Evolutionary conservation across 352 stramenopile species (phyloP), one percentile per base, ranked within the genome.

Genomic region (Pythium dissimile): DNA sequence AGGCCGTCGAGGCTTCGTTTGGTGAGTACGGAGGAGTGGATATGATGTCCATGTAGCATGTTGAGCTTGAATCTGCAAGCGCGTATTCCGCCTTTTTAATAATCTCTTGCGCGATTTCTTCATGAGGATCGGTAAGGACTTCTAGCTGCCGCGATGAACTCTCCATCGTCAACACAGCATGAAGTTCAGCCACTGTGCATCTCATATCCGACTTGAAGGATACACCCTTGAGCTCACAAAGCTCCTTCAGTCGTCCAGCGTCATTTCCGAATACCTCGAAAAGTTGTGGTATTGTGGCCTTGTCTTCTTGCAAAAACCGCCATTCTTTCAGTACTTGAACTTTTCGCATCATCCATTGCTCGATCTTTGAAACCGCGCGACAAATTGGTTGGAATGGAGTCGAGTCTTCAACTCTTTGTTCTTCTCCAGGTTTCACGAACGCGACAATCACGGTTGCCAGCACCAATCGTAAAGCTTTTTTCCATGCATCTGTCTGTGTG

Each of bases 301-400:
- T 44, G 24, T 89, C 78, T 13, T 71, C 66, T 24, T 66, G 51
- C 6, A 88, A 53, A 31, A 75, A 84, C 8, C 69, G 37, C 73
- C 78, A 89, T 56, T 91, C 81, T 28, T 75, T 91, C 35, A 80
- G 50, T 21, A 89, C 54, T 48, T 89, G 81, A 11, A 85, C 73
- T 44, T 83, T 69, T 3, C 74, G 71, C 13, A 88, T 49, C 79
- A 89, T 86, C 71, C 67, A 86, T 28, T 77, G 73, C 54, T 89
- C 79, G 24, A 89, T 43, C 23, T 69, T 73, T 39, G 61, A 46
- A 1, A 88, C 52, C 24, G 77, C 63, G 38, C 57, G 45, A 13
- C 75, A 60, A 55, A 88, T 68, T 1, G 31, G 23, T 31, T 55
- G 18, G 7, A 42, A 51, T 3, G 5, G 11, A 1, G 37, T 0